A percentile compares a stretch with the other conserved stretches of the same genome.
phyloP scores from a whole-genome alignment of 2,329 filamentous ascomycete species.

The Neonectria hederae region DNA sequence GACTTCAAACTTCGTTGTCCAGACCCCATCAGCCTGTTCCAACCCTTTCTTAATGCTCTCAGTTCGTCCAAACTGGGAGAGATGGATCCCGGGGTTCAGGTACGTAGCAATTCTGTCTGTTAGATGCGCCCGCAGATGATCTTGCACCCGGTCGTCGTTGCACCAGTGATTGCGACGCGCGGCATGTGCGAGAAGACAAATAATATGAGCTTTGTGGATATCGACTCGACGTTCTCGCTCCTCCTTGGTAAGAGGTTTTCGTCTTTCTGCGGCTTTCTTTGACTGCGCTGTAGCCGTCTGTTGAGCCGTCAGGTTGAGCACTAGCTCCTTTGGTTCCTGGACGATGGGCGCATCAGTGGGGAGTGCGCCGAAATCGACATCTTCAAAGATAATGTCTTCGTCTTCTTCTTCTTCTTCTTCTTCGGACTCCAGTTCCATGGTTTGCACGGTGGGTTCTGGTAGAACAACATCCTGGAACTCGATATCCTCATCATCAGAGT shows the following conservation, averaged over 20 bases:
- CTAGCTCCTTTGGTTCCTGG: constrained; percentile 51
- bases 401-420: constrained; percentile 56
- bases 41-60: constrained; percentile 83
- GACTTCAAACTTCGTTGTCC: constrained; percentile 74
- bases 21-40: constrained; percentile 72
- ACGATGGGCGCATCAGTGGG: constrained; percentile 35
- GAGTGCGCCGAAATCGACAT: constrained; percentile 55
- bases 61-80: constrained; percentile 79
- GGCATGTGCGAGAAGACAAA: constrained; percentile 83
- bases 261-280: constrained; percentile 51
- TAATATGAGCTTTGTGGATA: constrained; percentile 86
- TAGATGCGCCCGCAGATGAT: constrained; percentile 70
- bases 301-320: constrained; percentile 63
- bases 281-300: constrained; percentile 45
- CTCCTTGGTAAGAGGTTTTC: constrained; percentile 63
- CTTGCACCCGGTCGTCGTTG: constrained; percentile 77
- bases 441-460: constrained; percentile 61
- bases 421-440: constrained; percentile 59
- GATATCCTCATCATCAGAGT: constrained; percentile 54
- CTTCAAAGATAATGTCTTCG: constrained; percentile 57
- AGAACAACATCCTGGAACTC: constrained; percentile 62
- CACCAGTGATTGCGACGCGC: constrained; percentile 88
- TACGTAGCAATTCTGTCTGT: constrained; percentile 71
- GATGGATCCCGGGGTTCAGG: constrained; percentile 72
- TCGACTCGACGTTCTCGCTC: constrained; percentile 70